Base-by-base conservation (phyloP, 768 basidiomycete genomes). In the Mycena belliarum region DNA sequence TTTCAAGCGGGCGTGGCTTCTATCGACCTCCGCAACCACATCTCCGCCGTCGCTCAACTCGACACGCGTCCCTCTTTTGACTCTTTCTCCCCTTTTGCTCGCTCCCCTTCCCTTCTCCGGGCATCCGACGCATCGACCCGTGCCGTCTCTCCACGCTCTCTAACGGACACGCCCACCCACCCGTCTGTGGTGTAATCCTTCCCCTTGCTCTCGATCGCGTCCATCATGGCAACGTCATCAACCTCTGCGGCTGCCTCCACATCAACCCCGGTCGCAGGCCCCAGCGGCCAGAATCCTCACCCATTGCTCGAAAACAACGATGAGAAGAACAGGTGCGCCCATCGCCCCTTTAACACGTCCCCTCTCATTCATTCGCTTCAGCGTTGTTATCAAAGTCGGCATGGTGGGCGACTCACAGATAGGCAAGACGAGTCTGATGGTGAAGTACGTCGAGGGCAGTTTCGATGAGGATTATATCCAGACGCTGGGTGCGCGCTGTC, bases 361-460 rank as follows among this genome's bases (percentile, higher is more conserved):
- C 28, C 20, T 26, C 52, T 64, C 43, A 63, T 45, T 28, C 24
- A 35, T 26, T 21, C 2, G n/a, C 37, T 59, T 41, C 71, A 91
- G 92, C 70, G 93, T 97, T 66, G 94, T 96, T 51, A 91, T 97
- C 73, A 98, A 99, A 75, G 96, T 99, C 49, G 96, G 96, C 55
- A 99, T 99, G 96, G 94, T 99, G 45, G 97, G 97, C 48, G 96
- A 99, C 79, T 95, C 94, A 69, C 96, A 98, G 79, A 98, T 98
- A 70, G 95, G 96, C 66, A 98, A 98, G 83, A 98, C 96, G 63
- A 94, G 92, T 75, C 81, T 98, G 72, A 98, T 98, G 96, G 95
- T 98, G 75, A 98, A 98, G 78, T 98, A 98, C 70, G 95, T 98
- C 59, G 96, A 99, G 78, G 96, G 96, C 50, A 93, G 90, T 75